Conservation (phyloP, 2,329 filamentous ascomycete genomes). For the Penicillium sp. region DNA sequence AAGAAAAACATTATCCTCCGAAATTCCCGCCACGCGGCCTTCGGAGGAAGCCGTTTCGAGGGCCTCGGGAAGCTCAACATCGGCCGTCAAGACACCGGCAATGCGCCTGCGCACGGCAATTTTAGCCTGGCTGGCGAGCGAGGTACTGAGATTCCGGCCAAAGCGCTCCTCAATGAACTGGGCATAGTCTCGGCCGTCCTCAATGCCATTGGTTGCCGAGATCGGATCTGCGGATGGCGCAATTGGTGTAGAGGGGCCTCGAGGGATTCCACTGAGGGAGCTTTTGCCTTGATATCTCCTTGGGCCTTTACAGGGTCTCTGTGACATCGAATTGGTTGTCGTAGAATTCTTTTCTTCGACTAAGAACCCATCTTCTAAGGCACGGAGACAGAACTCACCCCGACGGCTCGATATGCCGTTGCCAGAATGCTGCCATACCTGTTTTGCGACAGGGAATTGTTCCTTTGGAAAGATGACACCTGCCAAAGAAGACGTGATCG, state of each 20-base stretch:
- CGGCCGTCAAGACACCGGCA: constrained; percentile 71
- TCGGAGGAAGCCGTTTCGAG: constrained; percentile 40
- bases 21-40: constrained; percentile 51
- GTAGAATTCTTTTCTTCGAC: constrained; percentile 43
- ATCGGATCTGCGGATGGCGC: constrained; percentile 29
- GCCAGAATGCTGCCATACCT: constrained; percentile 95
- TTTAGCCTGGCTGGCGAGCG: constrained; percentile 73
- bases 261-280: constrained; percentile 44
- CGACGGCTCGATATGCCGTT: constrained; percentile 87
- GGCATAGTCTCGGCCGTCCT: constrained; percentile 59
- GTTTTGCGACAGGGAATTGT: constrained; percentile 69
- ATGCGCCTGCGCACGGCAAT: constrained; percentile 81
- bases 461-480: constrained; percentile 66
- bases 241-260: constrained; percentile 32
- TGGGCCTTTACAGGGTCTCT: constrained; percentile 60
- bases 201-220: constrained; percentile 18
- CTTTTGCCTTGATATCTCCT: constrained; percentile 67
- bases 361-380: constrained; percentile 65
- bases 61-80: constrained; percentile 60
- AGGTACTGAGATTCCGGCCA: constrained; percentile 78
- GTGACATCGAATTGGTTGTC: constrained; percentile 20
- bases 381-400: constrained; percentile 77
- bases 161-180: constrained; percentile 91
- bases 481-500: constrained; percentile 56
- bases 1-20: constrained; percentile 81